A percentile compares a stretch with the other conserved stretches of the same genome.
Evolutionary conservation across 2,329 filamentous ascomycete genomes (phyloP).

Genomic region (Fusarium metavorans): DNA sequence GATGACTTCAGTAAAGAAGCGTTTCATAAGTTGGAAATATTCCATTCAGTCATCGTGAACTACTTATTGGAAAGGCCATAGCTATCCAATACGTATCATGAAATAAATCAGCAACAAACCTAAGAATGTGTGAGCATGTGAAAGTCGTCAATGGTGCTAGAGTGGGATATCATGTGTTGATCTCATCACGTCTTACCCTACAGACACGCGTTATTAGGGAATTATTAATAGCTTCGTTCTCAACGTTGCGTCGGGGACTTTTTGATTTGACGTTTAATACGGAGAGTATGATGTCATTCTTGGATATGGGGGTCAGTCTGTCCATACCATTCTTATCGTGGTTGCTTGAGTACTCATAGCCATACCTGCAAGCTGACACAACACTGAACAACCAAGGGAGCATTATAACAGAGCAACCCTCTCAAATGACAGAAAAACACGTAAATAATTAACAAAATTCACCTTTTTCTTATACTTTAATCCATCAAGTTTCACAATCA

Average conservation of each 20-base stretch:
- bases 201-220: neutral
- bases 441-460: neutral
- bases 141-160: neutral
- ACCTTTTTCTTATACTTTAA: neutral
- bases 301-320: neutral
- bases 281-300: neutral
- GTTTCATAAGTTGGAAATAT: too few relatives aligned
- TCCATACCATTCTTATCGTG: neutral
- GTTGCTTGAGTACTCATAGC: neutral
- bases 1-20: neutral
- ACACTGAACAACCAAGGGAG: neutral
- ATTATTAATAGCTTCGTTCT: neutral
- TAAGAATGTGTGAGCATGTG: neutral
- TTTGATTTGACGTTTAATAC: neutral
- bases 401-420: neutral
- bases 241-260: neutral
- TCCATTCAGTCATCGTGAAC: too few relatives aligned
- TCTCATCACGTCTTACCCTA: neutral
- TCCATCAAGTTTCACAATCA: neutral
- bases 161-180: neutral
- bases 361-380: neutral
- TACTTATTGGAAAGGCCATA: neutral
- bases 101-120: neutral
- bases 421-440: neutral
- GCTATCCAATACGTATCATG: neutral